phyloP scores from a whole-genome alignment of 441 rosid genomes.

The Adansonia gregorii region DNA sequence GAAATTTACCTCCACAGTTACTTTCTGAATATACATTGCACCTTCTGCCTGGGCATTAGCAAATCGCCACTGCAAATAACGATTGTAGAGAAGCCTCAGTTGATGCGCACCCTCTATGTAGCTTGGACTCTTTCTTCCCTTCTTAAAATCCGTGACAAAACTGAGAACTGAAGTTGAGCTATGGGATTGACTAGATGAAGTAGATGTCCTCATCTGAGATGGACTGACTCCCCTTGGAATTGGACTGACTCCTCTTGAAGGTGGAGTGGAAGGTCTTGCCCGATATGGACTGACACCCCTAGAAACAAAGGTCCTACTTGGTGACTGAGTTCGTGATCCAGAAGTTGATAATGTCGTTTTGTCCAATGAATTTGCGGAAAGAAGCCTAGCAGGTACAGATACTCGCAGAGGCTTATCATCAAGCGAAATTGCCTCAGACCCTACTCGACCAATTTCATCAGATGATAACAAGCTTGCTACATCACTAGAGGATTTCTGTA shows the following conservation, averaged over 20 bases:
- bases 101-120: conserved; percentile 91
- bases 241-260: conserved; percentile 70
- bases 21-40: conserved; percentile 68
- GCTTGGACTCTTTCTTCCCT: conserved; percentile 66
- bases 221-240: conserved; percentile 77
- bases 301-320: conserved; percentile 54
- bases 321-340: conserved; percentile 57
- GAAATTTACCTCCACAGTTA: conserved; percentile 68
- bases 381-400: conserved; percentile 48
- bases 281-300: conserved; percentile 76
- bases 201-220: conserved; percentile 52
- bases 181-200: conserved; percentile 54
- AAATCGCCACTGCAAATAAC: conserved; percentile 91
- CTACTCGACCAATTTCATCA: conserved; percentile 47
- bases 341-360: conserved; percentile 46
- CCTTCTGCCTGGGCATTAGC: conserved; percentile 74
- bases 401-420: conserved; percentile 48
- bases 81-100: conserved; percentile 76
- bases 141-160: conserved; percentile 81
- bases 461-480: conserved; percentile 45
- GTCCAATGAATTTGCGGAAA: conserved; percentile 53
- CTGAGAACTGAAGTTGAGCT: conserved; percentile 81
- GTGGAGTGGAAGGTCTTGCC: conserved; percentile 74
- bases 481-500: conserved; percentile 63
- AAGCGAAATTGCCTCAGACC: conserved; percentile 50